phyloP scores from a whole-genome alignment of 2,329 filamentous ascomycete genomes.

The Fusarium dimerum region DNA sequence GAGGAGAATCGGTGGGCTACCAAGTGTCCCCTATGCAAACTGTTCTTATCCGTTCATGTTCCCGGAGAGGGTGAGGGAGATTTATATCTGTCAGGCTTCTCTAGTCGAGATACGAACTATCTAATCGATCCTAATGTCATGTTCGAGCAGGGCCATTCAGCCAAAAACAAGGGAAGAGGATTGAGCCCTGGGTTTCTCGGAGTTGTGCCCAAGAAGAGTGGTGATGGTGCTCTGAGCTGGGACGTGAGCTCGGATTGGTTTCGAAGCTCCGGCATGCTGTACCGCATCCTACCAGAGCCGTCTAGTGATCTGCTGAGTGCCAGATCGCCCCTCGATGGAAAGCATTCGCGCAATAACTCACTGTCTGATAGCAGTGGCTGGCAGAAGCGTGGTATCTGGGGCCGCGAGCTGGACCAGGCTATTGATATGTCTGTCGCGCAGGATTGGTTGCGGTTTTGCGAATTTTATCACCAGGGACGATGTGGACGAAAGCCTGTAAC shows the following conservation, averaged over 20 bases:
- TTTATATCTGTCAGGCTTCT: conserved; percentile 35
- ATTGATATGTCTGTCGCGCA: conserved; percentile 34
- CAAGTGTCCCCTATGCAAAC: conserved; percentile 37
- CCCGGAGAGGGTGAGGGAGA: conserved; percentile 33
- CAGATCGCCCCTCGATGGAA: conserved; percentile 12
- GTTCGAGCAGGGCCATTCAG: conserved; percentile 34
- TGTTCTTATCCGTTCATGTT: conserved; percentile 36
- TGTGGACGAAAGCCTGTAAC: conserved; percentile 30
- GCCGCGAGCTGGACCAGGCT: conserved; percentile 31
- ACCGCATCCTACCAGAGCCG: conserved; percentile 31
- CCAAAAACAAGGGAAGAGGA: conserved; percentile 30
- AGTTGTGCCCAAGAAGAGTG: conserved; percentile 36
- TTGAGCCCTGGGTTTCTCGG: conserved; percentile 34
- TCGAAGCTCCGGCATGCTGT: conserved; percentile 36
- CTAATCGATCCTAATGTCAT: conserved; percentile 34
- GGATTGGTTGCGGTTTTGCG: conserved; percentile 38
- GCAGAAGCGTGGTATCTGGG: conserved; percentile 37
- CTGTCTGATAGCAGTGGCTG: conserved; percentile 24
- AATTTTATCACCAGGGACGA: conserved; percentile 34
- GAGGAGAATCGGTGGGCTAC: conserved; percentile 36
- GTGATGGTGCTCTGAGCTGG: conserved; percentile 30
- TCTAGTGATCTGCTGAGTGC: conserved; percentile 28
- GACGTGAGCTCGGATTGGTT: conserved; percentile 36
- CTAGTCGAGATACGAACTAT: conserved; percentile 37
- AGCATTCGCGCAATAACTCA: conserved; percentile 20